Evolutionary conservation across 306 rosid genomes (phyloP), one percentile per base, ranked within the genome.

Genomic region (Comarum palustre): DNA sequence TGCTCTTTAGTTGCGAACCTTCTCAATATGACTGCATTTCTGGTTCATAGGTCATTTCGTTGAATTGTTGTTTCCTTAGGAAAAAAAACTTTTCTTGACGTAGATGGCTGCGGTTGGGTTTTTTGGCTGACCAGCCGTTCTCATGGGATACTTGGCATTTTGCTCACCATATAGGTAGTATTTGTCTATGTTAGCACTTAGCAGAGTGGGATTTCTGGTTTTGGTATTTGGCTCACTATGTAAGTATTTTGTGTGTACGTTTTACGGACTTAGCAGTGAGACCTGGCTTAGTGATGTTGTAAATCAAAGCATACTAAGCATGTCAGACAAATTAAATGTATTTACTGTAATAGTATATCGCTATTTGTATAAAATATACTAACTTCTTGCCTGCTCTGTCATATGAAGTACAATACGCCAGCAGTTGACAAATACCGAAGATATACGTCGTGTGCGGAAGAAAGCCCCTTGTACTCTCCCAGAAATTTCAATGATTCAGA

Each of bases 381-480:
- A 57, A 72, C 45, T 17, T 27, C 76, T 66, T 69, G 43, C 74
- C 64, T 79, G 66, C 65, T 2, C 69, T 27, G 39, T 82, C 9
- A 63, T 84, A 58, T 88, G 77, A 77, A 95, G 99, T 81, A 86
- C 84, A 68, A 95, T 95, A 74, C 96, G 99, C 51, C 90, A 84
- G 66, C 99, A 95, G 79, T 80, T 95, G 83, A 92, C 92, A 42
- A 90, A 75, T 80, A 92, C 97, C 52, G 97, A 90, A 84, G 97
- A 88, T 78, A 95, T 95, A 76, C 97, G 99, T 14, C 97, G 99
- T 31, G 63, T 83, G 15, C 84, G 99, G 39, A 95, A 86, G 82
- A 95, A 95, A 80, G 97, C 99, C 75, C 99, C 99, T 66, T 95
- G 99, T 73, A 88, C 97, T 29, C 65, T 73, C 36, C 84, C 81